Percentiles rank a stretch among this genome's conserved stretches.
Evolutionary conservation across 768 basidiomycete genomes (phyloP).

Genomic region (Gloeopeniophorella convolvens): DNA sequence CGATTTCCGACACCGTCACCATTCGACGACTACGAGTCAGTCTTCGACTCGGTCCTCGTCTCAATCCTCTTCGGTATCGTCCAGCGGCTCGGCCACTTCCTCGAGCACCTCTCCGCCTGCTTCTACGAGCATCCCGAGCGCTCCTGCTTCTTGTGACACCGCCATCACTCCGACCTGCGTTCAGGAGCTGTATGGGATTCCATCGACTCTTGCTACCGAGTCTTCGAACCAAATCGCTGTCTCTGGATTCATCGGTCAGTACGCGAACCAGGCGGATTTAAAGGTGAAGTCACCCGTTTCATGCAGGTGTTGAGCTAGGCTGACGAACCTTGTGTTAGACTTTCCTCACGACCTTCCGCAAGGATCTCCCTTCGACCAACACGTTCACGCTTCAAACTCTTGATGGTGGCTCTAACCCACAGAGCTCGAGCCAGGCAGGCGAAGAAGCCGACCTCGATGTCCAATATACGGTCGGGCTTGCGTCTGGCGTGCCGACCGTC

Average conservation of each 20-base stretch:
- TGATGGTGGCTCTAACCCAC: conserved; percentile 22
- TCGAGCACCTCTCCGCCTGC: too few species aligned
- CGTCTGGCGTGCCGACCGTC: conserved; percentile 21
- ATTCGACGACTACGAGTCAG: too few species aligned
- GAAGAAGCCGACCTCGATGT: conserved; percentile 22
- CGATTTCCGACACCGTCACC: too few species aligned
- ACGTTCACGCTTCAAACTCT: conserved; percentile 18
- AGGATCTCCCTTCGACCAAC: conserved; percentile 13
- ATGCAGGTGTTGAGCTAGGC: too few species aligned
- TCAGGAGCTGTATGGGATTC: conserved; percentile 22
- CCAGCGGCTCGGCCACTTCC: too few species aligned
- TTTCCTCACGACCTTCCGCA: conserved; percentile 14
- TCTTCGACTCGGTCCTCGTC: too few species aligned
- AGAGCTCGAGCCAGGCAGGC: conserved; percentile 14
- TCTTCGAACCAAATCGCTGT: conserved; percentile 18
- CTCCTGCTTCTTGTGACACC: conserved; percentile 2
- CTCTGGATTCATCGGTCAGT: conserved; percentile 20
- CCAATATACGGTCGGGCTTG: conserved; percentile 22
- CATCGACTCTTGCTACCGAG: conserved; percentile 10
- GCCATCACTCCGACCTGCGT: conserved; percentile 22
- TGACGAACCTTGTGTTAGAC: neutral
- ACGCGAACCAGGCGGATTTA: conserved; percentile 20
- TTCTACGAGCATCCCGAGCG: too few species aligned
- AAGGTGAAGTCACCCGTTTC: too few species aligned
- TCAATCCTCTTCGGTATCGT: too few species aligned